Evolutionary conservation across 108 stramenopile species (phyloP), one percentile per base, ranked within the genome.

Genomic region (Discostella stelligeroides): DNA sequence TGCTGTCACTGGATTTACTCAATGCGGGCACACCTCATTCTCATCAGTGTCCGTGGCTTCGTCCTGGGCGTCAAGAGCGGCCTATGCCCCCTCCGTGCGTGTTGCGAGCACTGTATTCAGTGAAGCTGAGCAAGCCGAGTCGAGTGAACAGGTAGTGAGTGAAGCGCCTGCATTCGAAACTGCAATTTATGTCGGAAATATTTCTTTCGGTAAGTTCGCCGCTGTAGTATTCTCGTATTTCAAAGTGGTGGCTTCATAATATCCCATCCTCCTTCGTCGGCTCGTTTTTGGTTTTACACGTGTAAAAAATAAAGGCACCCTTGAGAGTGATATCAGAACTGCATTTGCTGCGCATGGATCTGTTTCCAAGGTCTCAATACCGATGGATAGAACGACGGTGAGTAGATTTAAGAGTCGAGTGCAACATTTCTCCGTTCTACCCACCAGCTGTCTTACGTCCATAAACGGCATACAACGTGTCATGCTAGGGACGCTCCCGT

Each of bases 361-460:
- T 13, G 87, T 97, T 39, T 85, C 80, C n/a, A 92, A 92, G 59
- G 83, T 92, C 66, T 88, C 88, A 47, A 65, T 97, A 41, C 93
- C 95, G 13, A 80, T 70, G 13, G 88, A 95, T 62, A 92, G 90
- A 42, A 80, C 74, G 12, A 89, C 95, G 27, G 57, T 58, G 57
- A 58, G 57, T 58, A 27, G n/a, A 20, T 29, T 15, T 54, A 13
- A 4, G 1, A 12, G 12, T 4, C 14, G 25, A 27, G 14, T 54
- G 1, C 24, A 12, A 29, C 13, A 0, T 15, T 54, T 29, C 6
- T 23, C 28, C 28, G 13, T 53, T 53, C 23, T 2, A 49, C 18
- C 18, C 18, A n/a, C 8, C 18, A 17, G 23, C 25, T 53, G 25
- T 23, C 21, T 37, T 56, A n/a, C 88, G 87, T 66, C 24, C 6